A percentile compares a stretch with the other conserved stretches of the same genome.
These are phyloP conservation scores for Porpolomopsis calyptriformis DNA, from an alignment of 768 basidiomycete genomes.

Conservation along the genomic window DNA sequence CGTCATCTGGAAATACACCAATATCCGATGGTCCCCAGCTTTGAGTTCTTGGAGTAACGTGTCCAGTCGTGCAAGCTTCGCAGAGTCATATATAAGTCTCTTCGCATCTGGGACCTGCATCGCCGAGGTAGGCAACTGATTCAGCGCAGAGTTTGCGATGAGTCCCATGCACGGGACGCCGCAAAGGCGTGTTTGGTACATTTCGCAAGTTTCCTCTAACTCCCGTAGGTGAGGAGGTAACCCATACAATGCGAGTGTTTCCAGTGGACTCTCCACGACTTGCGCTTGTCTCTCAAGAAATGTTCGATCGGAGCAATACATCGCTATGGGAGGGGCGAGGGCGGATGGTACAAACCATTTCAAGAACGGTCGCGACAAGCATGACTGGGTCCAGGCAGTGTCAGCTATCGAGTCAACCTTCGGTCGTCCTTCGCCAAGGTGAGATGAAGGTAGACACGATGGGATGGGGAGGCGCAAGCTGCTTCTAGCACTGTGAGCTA, in stretches of 20 bases:
- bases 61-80: slow-evolving; percentile 88
- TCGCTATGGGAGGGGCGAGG: slow-evolving; percentile 72
- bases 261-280: slow-evolving; percentile 56
- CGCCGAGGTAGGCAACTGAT: slow-evolving; percentile 69
- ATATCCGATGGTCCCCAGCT: slow-evolving; percentile 81
- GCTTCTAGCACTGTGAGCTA: slow-evolving; percentile 24
- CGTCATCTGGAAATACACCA: slow-evolving; percentile 99
- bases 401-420: slow-evolving; percentile 50
- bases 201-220: slow-evolving; percentile 37
- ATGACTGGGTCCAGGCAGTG: slow-evolving; percentile 61
- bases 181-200: slow-evolving; percentile 42
- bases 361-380: slow-evolving; percentile 66
- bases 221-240: slow-evolving; percentile 59
- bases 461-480: slow-evolving; percentile 27
- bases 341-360: slow-evolving; percentile 82
- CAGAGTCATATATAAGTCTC: slow-evolving; percentile 90
- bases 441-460: slow-evolving; percentile 21
- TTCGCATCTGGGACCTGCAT: slow-evolving; percentile 95
- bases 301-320: slow-evolving; percentile 64
- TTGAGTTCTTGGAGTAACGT: slow-evolving; percentile 85
- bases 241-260: slow-evolving; percentile 74
- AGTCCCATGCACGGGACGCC: slow-evolving; percentile 59
- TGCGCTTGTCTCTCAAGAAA: slow-evolving; percentile 64
- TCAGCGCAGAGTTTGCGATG: slow-evolving; percentile 47
- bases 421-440: slow-evolving; percentile 36